Evolutionary conservation across 1,284 basidiomycete species (phyloP).

Genomic region (Wallemia mellicola): DNA sequence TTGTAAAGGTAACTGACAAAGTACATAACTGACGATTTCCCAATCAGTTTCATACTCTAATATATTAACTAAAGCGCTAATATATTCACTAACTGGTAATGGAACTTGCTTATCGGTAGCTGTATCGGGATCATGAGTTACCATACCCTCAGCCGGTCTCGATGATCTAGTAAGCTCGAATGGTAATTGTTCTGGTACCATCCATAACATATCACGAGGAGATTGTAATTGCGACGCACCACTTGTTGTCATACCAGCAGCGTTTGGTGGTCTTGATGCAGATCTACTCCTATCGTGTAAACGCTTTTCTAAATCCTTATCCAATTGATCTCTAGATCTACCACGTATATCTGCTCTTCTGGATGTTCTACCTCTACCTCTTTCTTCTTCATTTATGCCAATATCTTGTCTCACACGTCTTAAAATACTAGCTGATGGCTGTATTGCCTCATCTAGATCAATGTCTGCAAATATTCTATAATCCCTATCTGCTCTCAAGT

Average conservation of each 20-base stretch:
- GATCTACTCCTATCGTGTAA: constrained; percentile 30
- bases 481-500: constrained; percentile 65
- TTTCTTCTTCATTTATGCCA: constrained; percentile 8
- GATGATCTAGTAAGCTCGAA: constrained; percentile 36
- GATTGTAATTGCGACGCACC: constrained; percentile 10
- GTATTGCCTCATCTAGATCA: constrained; percentile 16
- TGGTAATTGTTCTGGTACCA: constrained; percentile 36
- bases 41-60: constrained; percentile 53
- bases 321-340: constrained; percentile 15
- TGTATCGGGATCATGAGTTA: constrained; percentile 32
- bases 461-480: constrained; percentile 41
- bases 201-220: constrained; percentile 34
- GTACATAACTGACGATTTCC: constrained; percentile 76
- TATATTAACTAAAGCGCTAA: constrained; percentile 33
- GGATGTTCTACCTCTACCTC: background rate
- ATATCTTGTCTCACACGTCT: constrained; percentile 12
- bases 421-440: constrained; percentile 16
- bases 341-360: background rate
- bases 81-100: constrained; percentile 51
- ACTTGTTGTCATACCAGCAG: constrained; percentile 7
- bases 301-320: constrained; percentile 26
- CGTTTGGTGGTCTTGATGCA: constrained; percentile 27
- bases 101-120: constrained; percentile 22
- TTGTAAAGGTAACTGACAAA: constrained; percentile 72
- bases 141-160: constrained; percentile 36